A percentile compares a stretch with the other conserved stretches of the same genome.
Conservation (phyloP, 441 rosid species). For the Flueggea neowawraea region DNA sequence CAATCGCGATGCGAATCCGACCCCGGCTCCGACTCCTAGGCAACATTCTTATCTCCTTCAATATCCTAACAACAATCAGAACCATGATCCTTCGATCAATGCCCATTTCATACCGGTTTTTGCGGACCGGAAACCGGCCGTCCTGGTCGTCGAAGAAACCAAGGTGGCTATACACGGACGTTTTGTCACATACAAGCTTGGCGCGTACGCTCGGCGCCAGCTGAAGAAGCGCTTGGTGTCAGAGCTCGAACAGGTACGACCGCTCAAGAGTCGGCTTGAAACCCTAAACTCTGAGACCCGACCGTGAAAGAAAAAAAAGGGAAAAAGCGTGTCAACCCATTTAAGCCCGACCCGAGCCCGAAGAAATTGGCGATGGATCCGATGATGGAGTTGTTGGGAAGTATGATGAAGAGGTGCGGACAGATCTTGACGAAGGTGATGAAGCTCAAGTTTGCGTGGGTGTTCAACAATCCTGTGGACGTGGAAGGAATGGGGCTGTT, state of each 20-base stretch:
- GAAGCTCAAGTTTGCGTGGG: slow-evolving; percentile 43
- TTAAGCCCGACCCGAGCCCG: too few species aligned
- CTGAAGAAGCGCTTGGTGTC: slow-evolving; percentile 25
- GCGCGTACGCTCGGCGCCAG: slow-evolving; percentile 13
- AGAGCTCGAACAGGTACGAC: slow-evolving; percentile 36
- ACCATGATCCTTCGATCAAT: too few species aligned
- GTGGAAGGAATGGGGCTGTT: slow-evolving; percentile 29
- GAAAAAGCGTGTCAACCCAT: too few species aligned
- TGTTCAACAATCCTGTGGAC: slow-evolving; percentile 45
- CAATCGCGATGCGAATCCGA: slow-evolving; percentile 7
- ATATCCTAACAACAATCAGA: not conserved
- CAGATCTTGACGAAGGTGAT: slow-evolving; percentile 39
- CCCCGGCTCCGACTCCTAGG: slow-evolving; percentile 7
- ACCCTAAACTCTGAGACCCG: slow-evolving; percentile 6
- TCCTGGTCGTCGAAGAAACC: not conserved
- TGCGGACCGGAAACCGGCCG: too few species aligned
- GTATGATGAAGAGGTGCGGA: slow-evolving; percentile 26
- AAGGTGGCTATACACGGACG: slow-evolving; percentile 10
- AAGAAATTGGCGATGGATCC: too few species aligned
- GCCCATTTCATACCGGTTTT: too few species aligned
- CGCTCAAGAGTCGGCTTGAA: slow-evolving; percentile 18
- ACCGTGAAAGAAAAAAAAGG: not conserved
- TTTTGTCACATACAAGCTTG: slow-evolving; percentile 19
- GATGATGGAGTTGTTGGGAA: slow-evolving; percentile 2
- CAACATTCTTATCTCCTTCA: too few species aligned